Conservation (phyloP, 768 basidiomycete species). For the Panaeolus papilionaceus region DNA sequence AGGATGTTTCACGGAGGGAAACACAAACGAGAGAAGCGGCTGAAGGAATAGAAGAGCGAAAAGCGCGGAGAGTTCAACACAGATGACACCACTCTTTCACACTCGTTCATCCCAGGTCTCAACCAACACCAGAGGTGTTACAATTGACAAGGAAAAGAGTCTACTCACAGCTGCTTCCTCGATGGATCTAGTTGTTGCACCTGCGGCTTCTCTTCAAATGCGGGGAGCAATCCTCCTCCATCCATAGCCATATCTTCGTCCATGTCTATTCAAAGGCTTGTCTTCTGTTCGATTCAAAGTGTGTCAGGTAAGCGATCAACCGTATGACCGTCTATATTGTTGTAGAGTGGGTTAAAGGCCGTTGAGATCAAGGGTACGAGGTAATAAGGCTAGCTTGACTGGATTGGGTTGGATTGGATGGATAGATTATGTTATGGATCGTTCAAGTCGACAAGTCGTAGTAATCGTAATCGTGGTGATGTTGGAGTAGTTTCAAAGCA, state of each 20-base stretch:
- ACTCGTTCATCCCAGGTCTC: not conserved
- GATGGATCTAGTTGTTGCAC: slow-evolving; percentile 42
- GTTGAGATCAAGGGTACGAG: slow-evolving; percentile 12
- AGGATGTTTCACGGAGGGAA: not conserved
- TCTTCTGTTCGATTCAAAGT: not conserved
- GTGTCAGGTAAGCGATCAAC: slow-evolving; percentile 25
- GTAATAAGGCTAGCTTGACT: too few relatives aligned
- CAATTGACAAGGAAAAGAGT: slow-evolving; percentile 9
- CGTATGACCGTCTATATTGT: slow-evolving; percentile 24
- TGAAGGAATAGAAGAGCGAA: not conserved
- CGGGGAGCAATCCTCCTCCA: slow-evolving; percentile 39
- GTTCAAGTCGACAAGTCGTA: not conserved
- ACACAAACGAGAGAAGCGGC: not conserved
- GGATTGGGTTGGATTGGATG: too few relatives aligned
- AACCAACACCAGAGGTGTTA: not conserved
- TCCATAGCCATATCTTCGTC: slow-evolving; percentile 84
- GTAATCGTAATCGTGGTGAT: not conserved
- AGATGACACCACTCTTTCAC: slow-evolving; percentile 5
- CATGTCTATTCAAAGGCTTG: slow-evolving; percentile 46
- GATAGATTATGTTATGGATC: slow-evolving; percentile 8
- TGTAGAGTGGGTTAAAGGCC: slow-evolving; percentile 18
- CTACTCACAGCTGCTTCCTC: slow-evolving; percentile 78
- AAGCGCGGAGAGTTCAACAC: not conserved
- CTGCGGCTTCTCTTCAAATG: slow-evolving; percentile 42
- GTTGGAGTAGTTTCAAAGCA: not conserved